phyloP scores from a whole-genome alignment of 1,284 basidiomycete species.

The Sanghuangporus baumii region DNA sequence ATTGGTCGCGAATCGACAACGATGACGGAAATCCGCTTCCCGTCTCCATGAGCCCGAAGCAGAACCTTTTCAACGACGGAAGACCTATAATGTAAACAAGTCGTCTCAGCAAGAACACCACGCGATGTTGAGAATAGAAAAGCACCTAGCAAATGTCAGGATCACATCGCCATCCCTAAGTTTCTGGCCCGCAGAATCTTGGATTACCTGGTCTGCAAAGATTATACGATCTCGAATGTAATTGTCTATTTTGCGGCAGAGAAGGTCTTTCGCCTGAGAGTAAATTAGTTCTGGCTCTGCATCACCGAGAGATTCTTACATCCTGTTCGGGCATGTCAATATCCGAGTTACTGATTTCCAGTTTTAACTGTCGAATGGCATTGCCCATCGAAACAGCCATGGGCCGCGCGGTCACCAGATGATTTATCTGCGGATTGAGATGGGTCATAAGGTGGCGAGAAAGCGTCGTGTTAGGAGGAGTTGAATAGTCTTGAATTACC shows the following conservation, averaged over 20 bases:
- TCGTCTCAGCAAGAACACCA: neutral
- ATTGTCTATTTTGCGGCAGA: constrained; percentile 85
- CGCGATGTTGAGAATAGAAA: neutral
- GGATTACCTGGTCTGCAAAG: constrained; percentile 90
- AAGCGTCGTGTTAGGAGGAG: constrained; percentile 77
- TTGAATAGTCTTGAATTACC: constrained; percentile 85
- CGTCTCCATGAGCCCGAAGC: constrained; percentile 69
- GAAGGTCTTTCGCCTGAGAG: constrained; percentile 75
- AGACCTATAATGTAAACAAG: constrained; percentile 47
- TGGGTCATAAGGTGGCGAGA: constrained; percentile 85
- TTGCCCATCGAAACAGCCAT: constrained; percentile 97
- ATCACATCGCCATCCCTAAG: constrained; percentile 93
- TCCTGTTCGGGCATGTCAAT: constrained; percentile 93
- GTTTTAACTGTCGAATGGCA: constrained; percentile 90
- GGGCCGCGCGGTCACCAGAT: constrained; percentile 81
- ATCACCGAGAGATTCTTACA: constrained; percentile 37
- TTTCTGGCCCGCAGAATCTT: constrained; percentile 84
- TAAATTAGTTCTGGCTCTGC: constrained; percentile 1
- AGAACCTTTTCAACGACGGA: constrained; percentile 92
- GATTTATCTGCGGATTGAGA: constrained; percentile 86
- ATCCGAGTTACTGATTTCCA: constrained; percentile 90
- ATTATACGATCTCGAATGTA: constrained; percentile 95
- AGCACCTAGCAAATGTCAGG: constrained; percentile 85
- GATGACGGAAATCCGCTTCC: constrained; percentile 82
- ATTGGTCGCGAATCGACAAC: constrained; percentile 94